Conservation (phyloP, 768 basidiomycete species). For the Amyloporia xantha region DNA sequence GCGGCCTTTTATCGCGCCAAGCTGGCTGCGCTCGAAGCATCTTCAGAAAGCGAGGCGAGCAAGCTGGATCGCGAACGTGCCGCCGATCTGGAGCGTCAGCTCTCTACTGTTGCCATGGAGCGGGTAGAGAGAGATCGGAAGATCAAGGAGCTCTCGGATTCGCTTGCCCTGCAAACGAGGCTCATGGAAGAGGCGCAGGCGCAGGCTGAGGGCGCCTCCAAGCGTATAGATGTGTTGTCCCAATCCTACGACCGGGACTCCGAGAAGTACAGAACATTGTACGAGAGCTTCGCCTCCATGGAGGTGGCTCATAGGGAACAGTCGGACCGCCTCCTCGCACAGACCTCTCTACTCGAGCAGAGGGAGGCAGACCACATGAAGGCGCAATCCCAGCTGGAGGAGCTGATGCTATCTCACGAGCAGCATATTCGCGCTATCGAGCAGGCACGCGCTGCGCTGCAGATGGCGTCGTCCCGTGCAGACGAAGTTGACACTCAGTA, state of each 20-base stretch:
- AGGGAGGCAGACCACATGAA: conserved; percentile 71
- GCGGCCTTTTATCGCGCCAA: conserved; percentile 95
- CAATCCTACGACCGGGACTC: conserved; percentile 56
- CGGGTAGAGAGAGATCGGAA: conserved; percentile 63
- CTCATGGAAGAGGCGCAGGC: conserved; percentile 76
- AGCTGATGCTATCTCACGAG: conserved; percentile 63
- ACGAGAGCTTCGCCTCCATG: conserved; percentile 49
- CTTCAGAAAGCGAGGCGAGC: conserved; percentile 52
- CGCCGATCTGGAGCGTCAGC: conserved; percentile 64
- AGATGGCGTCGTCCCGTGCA: conserved; percentile 68
- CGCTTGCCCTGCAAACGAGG: conserved; percentile 69
- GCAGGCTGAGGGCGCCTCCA: conserved; percentile 63
- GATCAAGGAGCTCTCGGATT: conserved; percentile 63
- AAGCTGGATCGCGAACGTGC: conserved; percentile 77
- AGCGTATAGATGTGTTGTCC: conserved; percentile 71
- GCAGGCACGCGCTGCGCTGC: conserved; percentile 73
- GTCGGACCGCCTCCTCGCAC: conserved; percentile 61
- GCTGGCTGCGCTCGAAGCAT: conserved; percentile 75
- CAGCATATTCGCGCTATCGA: conserved; percentile 86
- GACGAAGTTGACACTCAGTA: conserved; percentile 75
- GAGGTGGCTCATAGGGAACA: conserved; percentile 72
- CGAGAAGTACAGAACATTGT: conserved; percentile 64
- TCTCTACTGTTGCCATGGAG: conserved; percentile 55
- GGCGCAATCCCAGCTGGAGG: conserved; percentile 61
- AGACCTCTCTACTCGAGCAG: conserved; percentile 70